Percentiles rank a stretch among this genome's conserved stretches.
Conservation (phyloP, 75 land plant genomes). For the Pinus taeda region DNA sequence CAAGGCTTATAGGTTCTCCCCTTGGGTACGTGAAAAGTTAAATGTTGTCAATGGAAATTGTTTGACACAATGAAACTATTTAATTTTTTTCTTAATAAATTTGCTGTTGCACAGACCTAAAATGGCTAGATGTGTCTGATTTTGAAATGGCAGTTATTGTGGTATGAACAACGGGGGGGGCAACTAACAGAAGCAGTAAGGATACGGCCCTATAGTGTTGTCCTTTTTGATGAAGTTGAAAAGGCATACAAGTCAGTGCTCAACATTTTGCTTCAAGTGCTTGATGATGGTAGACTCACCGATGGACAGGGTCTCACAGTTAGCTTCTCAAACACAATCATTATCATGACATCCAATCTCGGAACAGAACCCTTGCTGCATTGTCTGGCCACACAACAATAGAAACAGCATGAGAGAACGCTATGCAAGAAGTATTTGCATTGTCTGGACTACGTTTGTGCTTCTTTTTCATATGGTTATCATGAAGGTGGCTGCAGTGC, state of each 20-base stretch:
- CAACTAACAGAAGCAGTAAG: slow-evolving; percentile 96
- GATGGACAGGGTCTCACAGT: slow-evolving; percentile 98
- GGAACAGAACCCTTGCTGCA: slow-evolving; percentile 90
- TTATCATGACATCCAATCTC: slow-evolving; percentile 94
- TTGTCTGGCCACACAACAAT: slow-evolving; percentile 62
- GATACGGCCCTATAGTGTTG: slow-evolving; percentile 94
- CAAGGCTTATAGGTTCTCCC: slow-evolving; percentile 84
- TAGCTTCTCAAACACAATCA: slow-evolving; percentile 81
- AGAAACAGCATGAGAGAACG: slow-evolving; percentile 63
- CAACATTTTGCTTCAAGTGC: slow-evolving; percentile 84
- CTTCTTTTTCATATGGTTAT: background rate
- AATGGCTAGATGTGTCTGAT: too few relatives aligned
- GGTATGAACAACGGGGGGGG: slow-evolving; percentile 96
- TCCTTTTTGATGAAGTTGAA: slow-evolving; percentile 95
- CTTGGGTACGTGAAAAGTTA: slow-evolving; percentile 64
- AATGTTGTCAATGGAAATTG: background rate
- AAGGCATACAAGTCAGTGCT: slow-evolving; percentile 86
- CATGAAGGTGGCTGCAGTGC: background rate
- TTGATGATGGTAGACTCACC: slow-evolving; percentile 95
- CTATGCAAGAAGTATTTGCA: slow-evolving; percentile 71
- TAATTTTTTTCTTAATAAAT: background rate
- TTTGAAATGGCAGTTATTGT: slow-evolving; percentile 55
- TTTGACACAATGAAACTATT: background rate
- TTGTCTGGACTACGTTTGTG: background rate
- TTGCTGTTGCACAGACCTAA: too few relatives aligned